Evolutionary conservation across 139 green algal species (phyloP).

Genomic region (Tetradesmus lagerheimii): DNA sequence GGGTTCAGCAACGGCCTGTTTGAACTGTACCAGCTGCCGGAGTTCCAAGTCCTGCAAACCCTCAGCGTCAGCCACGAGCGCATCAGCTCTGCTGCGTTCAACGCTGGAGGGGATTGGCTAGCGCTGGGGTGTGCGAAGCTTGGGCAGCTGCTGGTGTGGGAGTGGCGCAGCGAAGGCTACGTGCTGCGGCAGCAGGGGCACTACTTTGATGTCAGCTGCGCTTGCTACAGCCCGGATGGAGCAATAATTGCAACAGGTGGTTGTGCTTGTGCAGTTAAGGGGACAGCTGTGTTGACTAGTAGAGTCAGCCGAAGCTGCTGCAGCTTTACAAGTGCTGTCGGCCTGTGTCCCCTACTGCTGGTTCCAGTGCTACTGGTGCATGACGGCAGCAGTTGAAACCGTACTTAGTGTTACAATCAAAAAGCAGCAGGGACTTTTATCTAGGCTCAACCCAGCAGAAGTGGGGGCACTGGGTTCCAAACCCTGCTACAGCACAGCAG

Average conservation of each 20-base stretch:
- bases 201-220: slow-evolving; percentile 82
- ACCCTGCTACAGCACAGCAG: background rate
- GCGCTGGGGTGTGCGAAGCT: slow-evolving; percentile 88
- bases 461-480: background rate
- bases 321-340: too few relatives aligned
- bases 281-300: background rate
- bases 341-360: too few relatives aligned
- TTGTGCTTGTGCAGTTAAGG: background rate
- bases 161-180: slow-evolving; percentile 97
- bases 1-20: slow-evolving; percentile 87
- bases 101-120: slow-evolving; percentile 88
- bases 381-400: too few relatives aligned
- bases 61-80: slow-evolving; percentile 69
- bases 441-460: background rate
- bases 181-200: slow-evolving; percentile 94
- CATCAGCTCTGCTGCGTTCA: slow-evolving; percentile 85
- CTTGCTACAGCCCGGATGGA: slow-evolving; percentile 90
- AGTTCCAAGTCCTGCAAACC: slow-evolving; percentile 72
- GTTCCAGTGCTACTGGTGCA: too few relatives aligned
- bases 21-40: slow-evolving; percentile 92
- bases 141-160: slow-evolving; percentile 99
- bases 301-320: background rate
- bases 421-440: background rate
- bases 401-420: too few relatives aligned
- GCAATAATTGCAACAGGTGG: slow-evolving; percentile 84